Base-by-base conservation (phyloP, 306 rosid genomes). In the Dalbergia cochinchinensis region DNA sequence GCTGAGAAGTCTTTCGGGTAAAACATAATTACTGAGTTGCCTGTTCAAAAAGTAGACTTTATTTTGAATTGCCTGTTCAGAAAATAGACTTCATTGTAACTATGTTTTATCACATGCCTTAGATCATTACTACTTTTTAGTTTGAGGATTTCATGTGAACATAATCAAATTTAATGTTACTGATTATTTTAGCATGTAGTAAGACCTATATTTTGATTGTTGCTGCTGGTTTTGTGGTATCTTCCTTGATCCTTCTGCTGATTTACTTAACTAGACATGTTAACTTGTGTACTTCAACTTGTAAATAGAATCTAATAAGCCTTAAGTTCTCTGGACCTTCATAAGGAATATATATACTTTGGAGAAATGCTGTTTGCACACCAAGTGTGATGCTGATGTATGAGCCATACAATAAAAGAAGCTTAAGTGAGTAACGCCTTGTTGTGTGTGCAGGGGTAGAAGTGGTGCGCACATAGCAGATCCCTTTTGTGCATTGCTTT, bases 91-190 rank as follows among this genome's bases (percentile, higher is more conserved):
- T 13, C 9, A 18, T 65, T 65, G 57, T 65, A n/a, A 53, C 45
- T 14, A 41, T 15, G 33, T 75, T 12, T 61, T 11, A 22, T 26
- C 4, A 15, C 31, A 20, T 42, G 45, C 15, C 34, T 20, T 45
- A 15, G 69, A 45, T 15, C 47, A 61, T 12, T 74, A 55, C 63
- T 0, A 58, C 4, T 42, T 41, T 59, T 73, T 31, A 44, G n/a
- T 58, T 7, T 15, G 59, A 55, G 70, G 55, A 18, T 31, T 11
- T 58, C 47, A 57, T 8, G 41, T 57, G 41, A 73, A 73, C 4
- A 58, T 20, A 47, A 41, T 73, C 78, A 18, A 57, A 26, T 58
- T 54, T 22, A 63, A 6, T 34, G 20, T 54, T 61, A 42, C 45
- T 1, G 41, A 34, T 63, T 13, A 15, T 18, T 63, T 63, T 35